phyloP scores from a whole-genome alignment of 768 basidiomycete species.

The Pleurotus eryngii region DNA sequence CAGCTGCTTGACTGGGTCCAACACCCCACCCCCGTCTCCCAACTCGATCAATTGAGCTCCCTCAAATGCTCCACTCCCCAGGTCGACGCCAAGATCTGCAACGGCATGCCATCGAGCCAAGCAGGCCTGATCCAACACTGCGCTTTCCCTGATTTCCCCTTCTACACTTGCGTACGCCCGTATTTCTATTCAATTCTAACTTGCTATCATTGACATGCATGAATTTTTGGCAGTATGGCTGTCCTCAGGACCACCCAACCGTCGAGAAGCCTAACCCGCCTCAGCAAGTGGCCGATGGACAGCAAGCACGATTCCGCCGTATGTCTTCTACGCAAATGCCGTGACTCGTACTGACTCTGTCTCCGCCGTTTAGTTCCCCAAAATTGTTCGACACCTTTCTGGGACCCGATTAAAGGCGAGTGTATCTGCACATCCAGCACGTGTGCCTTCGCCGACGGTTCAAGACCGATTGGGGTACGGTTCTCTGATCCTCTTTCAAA shows the following conservation, averaged over 20 bases:
- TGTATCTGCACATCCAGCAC: constrained; percentile 57
- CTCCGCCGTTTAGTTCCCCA: constrained; percentile 44
- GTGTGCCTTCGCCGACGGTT: constrained; percentile 63
- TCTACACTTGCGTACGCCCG: constrained; percentile 67
- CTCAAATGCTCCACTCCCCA: constrained; percentile 65
- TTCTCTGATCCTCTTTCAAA: constrained; percentile 10
- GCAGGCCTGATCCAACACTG: constrained; percentile 58
- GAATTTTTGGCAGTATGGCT: constrained; percentile 56
- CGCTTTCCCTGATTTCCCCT: constrained; percentile 72
- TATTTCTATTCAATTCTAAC: background rate
- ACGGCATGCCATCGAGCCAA: constrained; percentile 72
- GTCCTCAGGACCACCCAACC: constrained; percentile 53
- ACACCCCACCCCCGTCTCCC: constrained; percentile 61
- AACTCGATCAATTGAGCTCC: constrained; percentile 49
- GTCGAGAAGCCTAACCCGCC: constrained; percentile 63
- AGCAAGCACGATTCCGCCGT: constrained; percentile 54
- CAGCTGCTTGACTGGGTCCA: constrained; percentile 74
- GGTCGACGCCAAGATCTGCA: constrained; percentile 66
- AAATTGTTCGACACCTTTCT: constrained; percentile 77
- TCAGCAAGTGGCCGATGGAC: constrained; percentile 46
- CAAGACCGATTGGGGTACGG: constrained; percentile 62
- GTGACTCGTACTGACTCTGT: background rate
- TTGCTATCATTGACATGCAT: background rate
- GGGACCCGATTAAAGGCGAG: constrained; percentile 67
- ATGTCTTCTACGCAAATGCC: constrained; percentile 20